Evolutionary conservation across 805 yeast genomes (phyloP).

Genomic region (Teunomyces barrocoloradensis): DNA sequence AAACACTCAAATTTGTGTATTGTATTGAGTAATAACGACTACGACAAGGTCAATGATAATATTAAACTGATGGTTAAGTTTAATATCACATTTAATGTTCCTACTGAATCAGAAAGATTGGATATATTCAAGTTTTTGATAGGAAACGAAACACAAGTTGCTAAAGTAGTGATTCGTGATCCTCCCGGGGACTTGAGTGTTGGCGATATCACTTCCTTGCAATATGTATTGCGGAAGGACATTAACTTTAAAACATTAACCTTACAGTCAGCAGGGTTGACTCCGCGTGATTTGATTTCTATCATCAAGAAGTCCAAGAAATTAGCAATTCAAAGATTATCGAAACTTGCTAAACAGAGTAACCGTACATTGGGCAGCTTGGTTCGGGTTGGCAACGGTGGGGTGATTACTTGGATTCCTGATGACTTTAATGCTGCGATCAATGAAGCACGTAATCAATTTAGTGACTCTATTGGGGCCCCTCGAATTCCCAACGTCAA

Average conservation of each 20-base stretch:
- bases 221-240: conserved; percentile 28
- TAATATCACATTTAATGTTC: conserved; percentile 74
- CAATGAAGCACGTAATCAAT: conserved; percentile 78
- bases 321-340: conserved; percentile 51
- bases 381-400: conserved; percentile 51
- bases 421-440: conserved; percentile 69
- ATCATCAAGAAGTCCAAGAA: conserved; percentile 66
- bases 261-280: conserved; percentile 87
- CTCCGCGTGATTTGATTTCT: conserved; percentile 75
- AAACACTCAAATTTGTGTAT: conserved; percentile 44
- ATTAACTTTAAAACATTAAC: conserved; percentile 59
- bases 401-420: conserved; percentile 51
- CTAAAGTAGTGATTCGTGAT: conserved; percentile 24
- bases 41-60: conserved; percentile 64
- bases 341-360: conserved; percentile 25
- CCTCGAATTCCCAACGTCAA: conserved; percentile 92
- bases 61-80: conserved; percentile 70
- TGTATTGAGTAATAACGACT: conserved; percentile 67
- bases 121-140: conserved; percentile 57
- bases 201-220: conserved; percentile 15
- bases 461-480: conserved; percentile 93
- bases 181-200: conserved; percentile 14
- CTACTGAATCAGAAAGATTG: conserved; percentile 71
- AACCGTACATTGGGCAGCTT: conserved; percentile 23
- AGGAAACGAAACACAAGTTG: conserved; percentile 15